Evolutionary conservation across 1,139 yeast species (phyloP).

Genomic region (Pneumocystis wakefieldiae): DNA sequence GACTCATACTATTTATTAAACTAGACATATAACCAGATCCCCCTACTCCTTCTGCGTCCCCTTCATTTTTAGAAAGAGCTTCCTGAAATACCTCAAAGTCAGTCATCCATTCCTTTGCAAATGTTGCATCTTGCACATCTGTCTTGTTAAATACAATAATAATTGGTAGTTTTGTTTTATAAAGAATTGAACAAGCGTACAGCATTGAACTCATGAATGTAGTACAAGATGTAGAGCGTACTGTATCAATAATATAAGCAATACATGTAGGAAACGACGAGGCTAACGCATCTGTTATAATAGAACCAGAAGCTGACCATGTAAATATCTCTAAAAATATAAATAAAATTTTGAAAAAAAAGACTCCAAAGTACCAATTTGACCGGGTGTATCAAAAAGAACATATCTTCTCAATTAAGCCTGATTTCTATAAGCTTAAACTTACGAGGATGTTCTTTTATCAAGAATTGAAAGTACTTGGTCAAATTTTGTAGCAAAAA

Average conservation of each 20-base stretch:
- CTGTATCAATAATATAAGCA: conserved; percentile 93
- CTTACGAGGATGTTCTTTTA: conserved; percentile 37
- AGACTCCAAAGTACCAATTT: conserved; percentile 32
- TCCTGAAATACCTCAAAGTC: conserved; percentile 86
- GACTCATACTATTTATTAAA: conserved; percentile 81
- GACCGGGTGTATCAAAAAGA: conserved; percentile 95
- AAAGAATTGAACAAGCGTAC: conserved; percentile 90
- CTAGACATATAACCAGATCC: conserved; percentile 93
- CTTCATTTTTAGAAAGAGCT: conserved; percentile 50
- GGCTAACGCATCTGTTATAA: conserved; percentile 92
- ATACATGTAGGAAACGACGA: conserved; percentile 89
- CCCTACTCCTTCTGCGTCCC: conserved; percentile 18
- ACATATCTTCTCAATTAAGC: conserved; percentile 33
- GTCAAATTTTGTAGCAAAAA: conserved; percentile 89
- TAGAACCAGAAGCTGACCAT: conserved; percentile 94
- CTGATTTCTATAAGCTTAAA: not conserved
- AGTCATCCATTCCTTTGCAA: conserved; percentile 94
- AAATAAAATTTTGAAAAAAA: not conserved
- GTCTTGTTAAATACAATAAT: conserved; percentile 91
- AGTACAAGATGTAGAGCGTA: conserved; percentile 83
- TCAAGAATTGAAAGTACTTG: conserved; percentile 81
- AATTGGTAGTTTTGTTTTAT: conserved; percentile 94
- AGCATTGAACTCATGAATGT: conserved; percentile 97
- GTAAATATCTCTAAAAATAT: conserved; percentile 9
- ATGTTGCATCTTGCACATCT: conserved; percentile 68